Evolutionary conservation across 345 rosid genomes (phyloP).

Genomic region (Sonneratia alba): DNA sequence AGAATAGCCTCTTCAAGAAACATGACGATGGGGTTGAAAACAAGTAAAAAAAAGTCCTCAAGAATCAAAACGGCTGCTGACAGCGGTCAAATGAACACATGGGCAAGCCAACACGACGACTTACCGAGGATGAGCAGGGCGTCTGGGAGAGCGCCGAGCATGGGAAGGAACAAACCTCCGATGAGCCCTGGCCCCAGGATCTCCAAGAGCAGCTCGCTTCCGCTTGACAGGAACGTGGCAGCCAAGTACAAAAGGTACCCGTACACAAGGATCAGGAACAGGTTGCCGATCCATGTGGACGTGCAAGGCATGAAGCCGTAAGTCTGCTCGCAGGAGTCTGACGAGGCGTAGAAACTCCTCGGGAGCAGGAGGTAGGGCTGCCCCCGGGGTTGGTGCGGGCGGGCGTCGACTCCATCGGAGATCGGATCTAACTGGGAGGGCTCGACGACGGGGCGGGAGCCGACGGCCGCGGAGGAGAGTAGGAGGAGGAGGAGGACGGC

Average conservation of each 20-base stretch:
- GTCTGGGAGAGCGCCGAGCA: conserved; percentile 42
- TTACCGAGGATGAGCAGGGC: conserved; percentile 44
- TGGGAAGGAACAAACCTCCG: conserved; percentile 38
- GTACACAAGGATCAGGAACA: conserved; percentile 32
- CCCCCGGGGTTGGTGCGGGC: background rate
- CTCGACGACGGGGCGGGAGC: conserved; percentile 14
- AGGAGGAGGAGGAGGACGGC: conserved; percentile 4
- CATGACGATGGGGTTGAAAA: too few species aligned
- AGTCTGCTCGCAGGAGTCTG: conserved; percentile 33
- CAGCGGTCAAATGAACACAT: background rate
- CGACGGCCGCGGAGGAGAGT: conserved; percentile 15
- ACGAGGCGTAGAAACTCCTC: background rate
- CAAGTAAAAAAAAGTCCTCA: too few species aligned
- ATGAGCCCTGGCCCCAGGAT: conserved; percentile 39
- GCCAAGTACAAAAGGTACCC: conserved; percentile 36
- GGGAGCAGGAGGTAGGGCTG: background rate
- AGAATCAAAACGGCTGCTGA: background rate
- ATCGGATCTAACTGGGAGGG: conserved; percentile 10
- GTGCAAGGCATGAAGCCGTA: conserved; percentile 49
- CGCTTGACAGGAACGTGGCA: conserved; percentile 34
- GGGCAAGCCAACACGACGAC: background rate
- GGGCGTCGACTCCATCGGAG: conserved; percentile 21
- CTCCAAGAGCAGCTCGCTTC: conserved; percentile 41
- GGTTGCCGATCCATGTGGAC: conserved; percentile 26
- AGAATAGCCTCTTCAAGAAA: too few species aligned